Evolutionary conservation across 2,329 filamentous ascomycete species (phyloP).

Genomic region (Aspergillus cejpii): DNA sequence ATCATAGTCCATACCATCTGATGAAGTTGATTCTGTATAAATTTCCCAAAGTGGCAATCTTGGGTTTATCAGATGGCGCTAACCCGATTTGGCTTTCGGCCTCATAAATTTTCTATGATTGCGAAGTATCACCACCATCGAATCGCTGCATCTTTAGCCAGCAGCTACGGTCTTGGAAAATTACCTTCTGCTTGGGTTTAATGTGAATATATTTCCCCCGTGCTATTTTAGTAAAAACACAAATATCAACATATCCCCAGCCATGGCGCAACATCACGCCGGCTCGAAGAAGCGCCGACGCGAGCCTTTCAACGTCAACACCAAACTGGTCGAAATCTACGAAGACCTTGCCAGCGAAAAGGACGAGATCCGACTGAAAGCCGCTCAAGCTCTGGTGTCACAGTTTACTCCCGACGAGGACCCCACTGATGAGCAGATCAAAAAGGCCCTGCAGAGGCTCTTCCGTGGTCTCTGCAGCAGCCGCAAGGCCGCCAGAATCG

Average conservation of each 20-base stretch:
- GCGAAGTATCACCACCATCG: slow-evolving; percentile 4
- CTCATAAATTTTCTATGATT: slow-evolving; percentile 19
- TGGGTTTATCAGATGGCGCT: slow-evolving; percentile 12
- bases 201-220: background rate
- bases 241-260: background rate
- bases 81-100: slow-evolving; percentile 14
- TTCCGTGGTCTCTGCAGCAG: slow-evolving; percentile 86
- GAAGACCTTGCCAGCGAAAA: slow-evolving; percentile 45
- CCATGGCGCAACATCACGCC: slow-evolving; percentile 26
- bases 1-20: too few relatives aligned
- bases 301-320: slow-evolving; percentile 39
- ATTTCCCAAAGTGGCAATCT: slow-evolving; percentile 4
- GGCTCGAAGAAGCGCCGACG: slow-evolving; percentile 36
- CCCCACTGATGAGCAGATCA: slow-evolving; percentile 37
- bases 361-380: slow-evolving; percentile 43
- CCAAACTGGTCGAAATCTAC: slow-evolving; percentile 45
- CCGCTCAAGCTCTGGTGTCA: slow-evolving; percentile 40
- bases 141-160: slow-evolving; percentile 1
- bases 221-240: background rate
- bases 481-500: slow-evolving; percentile 77
- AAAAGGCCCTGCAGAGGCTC: slow-evolving; percentile 52
- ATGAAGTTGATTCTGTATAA: too few relatives aligned
- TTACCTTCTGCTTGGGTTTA: background rate
- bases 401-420: slow-evolving; percentile 40
- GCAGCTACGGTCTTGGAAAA: slow-evolving; percentile 1